Evolutionary conservation across 148 eudicot genomes (phyloP), one percentile per base, ranked within the genome.

Genomic region (Vaccinium vitisidaea): DNA sequence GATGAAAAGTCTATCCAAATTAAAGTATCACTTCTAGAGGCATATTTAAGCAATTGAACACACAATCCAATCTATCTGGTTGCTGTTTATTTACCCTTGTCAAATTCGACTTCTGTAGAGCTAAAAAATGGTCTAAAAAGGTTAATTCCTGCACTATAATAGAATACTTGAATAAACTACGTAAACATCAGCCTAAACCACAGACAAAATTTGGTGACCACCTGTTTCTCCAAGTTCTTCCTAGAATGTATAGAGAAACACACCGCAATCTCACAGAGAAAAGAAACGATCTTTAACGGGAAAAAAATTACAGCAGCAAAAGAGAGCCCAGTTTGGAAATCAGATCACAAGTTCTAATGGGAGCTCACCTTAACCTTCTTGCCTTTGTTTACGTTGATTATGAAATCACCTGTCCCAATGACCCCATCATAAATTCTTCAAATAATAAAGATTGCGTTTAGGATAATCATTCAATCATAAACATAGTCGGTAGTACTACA

Each of bases 351-450:
- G 79, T 61, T 83, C 56, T 14, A 48, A 54, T 53, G 1, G 32
- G 49, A 83, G 84, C 88, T 86, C 82, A 95, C 98, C 95, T 94
- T 96, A 80, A 96, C 84, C 86, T 90, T 94, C 94, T 96, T 96
- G 84, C 98, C 95, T 12, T 96, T 96, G 87, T 96, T 95, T 81
- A 96, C 80, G 85, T 96, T 96, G 86, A 89, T 88, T 76, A 96
- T 93, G 87, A 93, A 94, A 88, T 96, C 99, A 54, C 98, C 99
- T 90, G 92, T 96, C 92, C 86, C 90, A 19, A 96, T 90, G 82
- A 90, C 88, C 83, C 99, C 99, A 90, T 96, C 99, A 71, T 95
- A 96, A 58, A 96, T 93, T 92, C 99, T 96, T 90, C 91, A 89
- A 75, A 58, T 46, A 43, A 58, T 65, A 59, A 78, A 77, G 39